Evolutionary conservation across 129 eudicot genomes (phyloP).

Genomic region (Escallonia rubra): DNA sequence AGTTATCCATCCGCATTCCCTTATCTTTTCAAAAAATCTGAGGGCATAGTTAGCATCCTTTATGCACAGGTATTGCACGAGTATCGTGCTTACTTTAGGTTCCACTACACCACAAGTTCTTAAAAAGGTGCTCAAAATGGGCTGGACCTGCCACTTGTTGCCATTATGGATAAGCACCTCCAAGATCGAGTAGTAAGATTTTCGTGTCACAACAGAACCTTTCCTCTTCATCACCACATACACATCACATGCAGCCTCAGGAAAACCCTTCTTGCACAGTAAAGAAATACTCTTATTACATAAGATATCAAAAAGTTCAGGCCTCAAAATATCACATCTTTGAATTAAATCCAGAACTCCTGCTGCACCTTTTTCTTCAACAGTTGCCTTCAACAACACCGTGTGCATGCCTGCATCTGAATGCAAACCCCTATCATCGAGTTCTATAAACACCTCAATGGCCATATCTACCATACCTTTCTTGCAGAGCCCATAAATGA

Average conservation of each 20-base stretch:
- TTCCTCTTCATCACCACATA: slow-evolving; percentile 44
- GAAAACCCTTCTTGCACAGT: slow-evolving; percentile 42
- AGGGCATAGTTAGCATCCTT: slow-evolving; percentile 51
- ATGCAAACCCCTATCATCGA: slow-evolving; percentile 39
- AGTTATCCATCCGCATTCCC: slow-evolving; percentile 4
- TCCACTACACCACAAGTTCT: slow-evolving; percentile 46
- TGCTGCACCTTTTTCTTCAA: slow-evolving; percentile 28
- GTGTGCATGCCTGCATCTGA: slow-evolving; percentile 27
- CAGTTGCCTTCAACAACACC: slow-evolving; percentile 32
- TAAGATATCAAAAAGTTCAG: slow-evolving; percentile 26
- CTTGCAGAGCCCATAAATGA: slow-evolving; percentile 51
- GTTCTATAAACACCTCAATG: slow-evolving; percentile 55
- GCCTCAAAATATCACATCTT: slow-evolving; percentile 17
- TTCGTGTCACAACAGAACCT: slow-evolving; percentile 20
- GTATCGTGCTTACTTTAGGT: slow-evolving; percentile 34
- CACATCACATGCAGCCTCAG: slow-evolving; percentile 30
- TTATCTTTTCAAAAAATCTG: slow-evolving; percentile 26
- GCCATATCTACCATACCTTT: slow-evolving; percentile 58
- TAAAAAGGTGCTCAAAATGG: slow-evolving; percentile 40
- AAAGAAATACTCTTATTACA: slow-evolving; percentile 52
- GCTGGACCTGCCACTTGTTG: slow-evolving; percentile 14
- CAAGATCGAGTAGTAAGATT: slow-evolving; percentile 35
- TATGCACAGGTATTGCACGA: slow-evolving; percentile 50
- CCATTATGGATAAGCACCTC: slow-evolving; percentile 33
- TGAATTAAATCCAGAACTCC: slow-evolving; percentile 38